A percentile compares a stretch with the other conserved stretches of the same genome.
Conservation (phyloP, 495 filamentous ascomycete species). For the Elaphomyces granulatus region DNA sequence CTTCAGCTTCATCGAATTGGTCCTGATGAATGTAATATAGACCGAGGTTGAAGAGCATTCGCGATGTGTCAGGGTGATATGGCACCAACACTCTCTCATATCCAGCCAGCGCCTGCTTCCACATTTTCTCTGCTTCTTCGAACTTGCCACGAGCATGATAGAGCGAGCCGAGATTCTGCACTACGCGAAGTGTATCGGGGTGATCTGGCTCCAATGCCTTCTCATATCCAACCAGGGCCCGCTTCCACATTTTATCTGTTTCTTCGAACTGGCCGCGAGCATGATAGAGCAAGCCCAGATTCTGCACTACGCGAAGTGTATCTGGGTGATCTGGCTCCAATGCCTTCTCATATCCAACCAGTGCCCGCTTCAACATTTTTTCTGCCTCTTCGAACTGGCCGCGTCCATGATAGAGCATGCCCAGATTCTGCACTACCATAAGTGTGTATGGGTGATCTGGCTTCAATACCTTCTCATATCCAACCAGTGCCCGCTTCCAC, state of each 20-base stretch:
- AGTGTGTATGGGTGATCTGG: constrained; percentile 16
- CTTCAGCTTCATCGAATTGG: too few relatives aligned
- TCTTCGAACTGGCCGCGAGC: constrained; percentile 17
- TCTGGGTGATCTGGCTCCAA: constrained; percentile 16
- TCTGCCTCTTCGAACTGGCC: constrained; percentile 20
- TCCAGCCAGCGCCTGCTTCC: too few relatives aligned
- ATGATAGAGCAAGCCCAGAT: constrained; percentile 11
- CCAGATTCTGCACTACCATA: constrained; percentile 21
- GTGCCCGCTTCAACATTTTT: constrained; percentile 8
- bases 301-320: constrained; percentile 16
- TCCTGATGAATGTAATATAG: too few relatives aligned
- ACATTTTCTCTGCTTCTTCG: too few relatives aligned
- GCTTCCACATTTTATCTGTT: constrained; percentile 15
- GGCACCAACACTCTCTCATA: too few relatives aligned
- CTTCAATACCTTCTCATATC: constrained; percentile 13
- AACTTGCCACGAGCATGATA: too few relatives aligned
- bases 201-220: constrained; percentile 14
- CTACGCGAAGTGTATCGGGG: constrained; percentile 19
- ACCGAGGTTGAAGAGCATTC: too few relatives aligned
- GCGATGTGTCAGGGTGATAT: too few relatives aligned
- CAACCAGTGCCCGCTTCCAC: constrained; percentile 10
- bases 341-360: constrained; percentile 13
- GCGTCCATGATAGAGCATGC: constrained; percentile 7
- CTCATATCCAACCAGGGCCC: constrained; percentile 12
- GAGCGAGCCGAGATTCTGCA: too few relatives aligned